A percentile compares a stretch with the other conserved stretches of the same genome.
phyloP scores from a whole-genome alignment of 1,284 basidiomycete species.

The Schizophyllum amplum region DNA sequence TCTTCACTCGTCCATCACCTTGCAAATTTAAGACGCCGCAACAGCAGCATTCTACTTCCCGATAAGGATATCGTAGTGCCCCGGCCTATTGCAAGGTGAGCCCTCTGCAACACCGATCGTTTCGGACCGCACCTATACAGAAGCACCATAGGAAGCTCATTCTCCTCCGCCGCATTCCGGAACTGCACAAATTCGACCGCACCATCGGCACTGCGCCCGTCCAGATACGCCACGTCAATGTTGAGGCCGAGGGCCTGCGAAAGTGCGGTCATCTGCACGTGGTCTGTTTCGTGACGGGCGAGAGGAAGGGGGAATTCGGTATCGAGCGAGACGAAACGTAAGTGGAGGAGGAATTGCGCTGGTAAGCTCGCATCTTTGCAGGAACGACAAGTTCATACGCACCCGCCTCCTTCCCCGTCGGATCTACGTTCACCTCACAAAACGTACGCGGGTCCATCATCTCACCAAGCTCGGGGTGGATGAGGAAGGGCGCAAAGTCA shows the following conservation, averaged over 20 bases:
- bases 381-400: not conserved
- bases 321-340: too few species aligned
- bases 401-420: not conserved
- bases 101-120: not conserved
- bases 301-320: too few species aligned
- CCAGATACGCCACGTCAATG: not conserved
- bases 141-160: not conserved
- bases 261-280: not conserved
- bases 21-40: too few species aligned
- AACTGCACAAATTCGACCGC: not conserved
- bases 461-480: not conserved
- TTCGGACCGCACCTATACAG: not conserved
- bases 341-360: too few species aligned
- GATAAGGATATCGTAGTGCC: not conserved
- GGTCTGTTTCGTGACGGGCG: not conserved
- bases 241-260: not conserved
- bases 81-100: not conserved
- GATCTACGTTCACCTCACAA: not conserved
- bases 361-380: too few species aligned
- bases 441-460: not conserved
- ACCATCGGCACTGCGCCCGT: not conserved
- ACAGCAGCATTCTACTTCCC: too few species aligned
- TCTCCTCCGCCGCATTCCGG: not conserved
- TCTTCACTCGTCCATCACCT: too few species aligned
- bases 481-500: not conserved